Percentiles rank a stretch among this genome's conserved stretches.
Evolutionary conservation across 2,329 filamentous ascomycete genomes (phyloP).

Genomic region (Hymenoscyphus infarciens): DNA sequence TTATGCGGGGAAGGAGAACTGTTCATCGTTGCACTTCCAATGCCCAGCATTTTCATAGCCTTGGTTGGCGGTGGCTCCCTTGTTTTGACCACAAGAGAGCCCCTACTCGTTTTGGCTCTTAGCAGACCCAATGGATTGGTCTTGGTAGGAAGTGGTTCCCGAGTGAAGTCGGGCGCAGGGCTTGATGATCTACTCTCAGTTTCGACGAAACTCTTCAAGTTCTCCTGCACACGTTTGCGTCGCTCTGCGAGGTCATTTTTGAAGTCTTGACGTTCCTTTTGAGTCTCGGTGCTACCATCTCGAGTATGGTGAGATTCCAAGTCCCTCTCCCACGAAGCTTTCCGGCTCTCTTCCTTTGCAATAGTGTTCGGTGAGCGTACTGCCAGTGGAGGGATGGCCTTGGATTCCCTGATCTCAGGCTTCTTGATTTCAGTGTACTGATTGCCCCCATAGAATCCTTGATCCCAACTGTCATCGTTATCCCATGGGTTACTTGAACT

Average conservation of each 20-base stretch:
- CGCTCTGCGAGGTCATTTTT: conserved; percentile 68
- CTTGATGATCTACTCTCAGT: conserved; percentile 48
- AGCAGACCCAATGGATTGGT: conserved; percentile 62
- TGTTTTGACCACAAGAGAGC: conserved; percentile 55
- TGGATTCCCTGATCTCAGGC: conserved; percentile 14
- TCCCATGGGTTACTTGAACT: conserved; percentile 46
- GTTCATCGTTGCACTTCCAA: conserved; percentile 44
- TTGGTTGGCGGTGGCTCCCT: conserved; percentile 47
- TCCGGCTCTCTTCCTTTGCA: conserved; percentile 13
- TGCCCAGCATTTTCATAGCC: conserved; percentile 58
- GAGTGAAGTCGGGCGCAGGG: conserved; percentile 34
- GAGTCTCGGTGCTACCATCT: conserved; percentile 47
- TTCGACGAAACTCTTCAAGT: conserved; percentile 65
- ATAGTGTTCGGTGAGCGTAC: conserved; percentile 20
- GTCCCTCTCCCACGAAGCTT: conserved; percentile 32
- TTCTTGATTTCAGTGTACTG: conserved; percentile 15
- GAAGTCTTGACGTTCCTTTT: conserved; percentile 65
- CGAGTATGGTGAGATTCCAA: conserved; percentile 40
- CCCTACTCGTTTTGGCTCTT: conserved; percentile 62
- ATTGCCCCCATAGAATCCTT: conserved; percentile 19
- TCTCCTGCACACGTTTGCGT: conserved; percentile 68
- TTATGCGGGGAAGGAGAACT: conserved; percentile 41
- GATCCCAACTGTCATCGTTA: conserved; percentile 31
- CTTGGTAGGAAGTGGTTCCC: conserved; percentile 34
- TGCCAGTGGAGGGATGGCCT: conserved; percentile 15